Evolutionary conservation across 2,329 filamentous ascomycete species (phyloP).

Genomic region (Aspergillus sp.): DNA sequence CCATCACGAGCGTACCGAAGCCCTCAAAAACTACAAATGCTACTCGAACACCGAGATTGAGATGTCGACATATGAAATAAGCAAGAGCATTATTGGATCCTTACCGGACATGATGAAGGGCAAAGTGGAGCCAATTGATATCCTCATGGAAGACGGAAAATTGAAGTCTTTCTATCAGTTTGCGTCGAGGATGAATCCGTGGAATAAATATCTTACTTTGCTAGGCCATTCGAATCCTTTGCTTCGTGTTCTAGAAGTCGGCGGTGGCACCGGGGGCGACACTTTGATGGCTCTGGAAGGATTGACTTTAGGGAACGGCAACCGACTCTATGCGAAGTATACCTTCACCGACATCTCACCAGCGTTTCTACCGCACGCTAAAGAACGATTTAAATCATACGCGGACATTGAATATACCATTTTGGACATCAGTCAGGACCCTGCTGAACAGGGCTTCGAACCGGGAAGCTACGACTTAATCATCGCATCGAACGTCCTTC

Average conservation of each 20-base stretch:
- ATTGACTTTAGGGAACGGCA: not conserved
- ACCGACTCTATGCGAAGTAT: constrained; percentile 22
- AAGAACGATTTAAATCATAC: constrained; percentile 22
- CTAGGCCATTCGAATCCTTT: constrained; percentile 24
- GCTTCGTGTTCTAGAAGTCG: constrained; percentile 27
- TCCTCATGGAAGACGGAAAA: constrained; percentile 18
- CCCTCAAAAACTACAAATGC: not conserved
- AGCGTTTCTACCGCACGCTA: constrained; percentile 27
- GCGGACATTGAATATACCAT: constrained; percentile 27
- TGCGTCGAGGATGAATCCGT: constrained; percentile 6
- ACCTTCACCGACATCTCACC: constrained; percentile 33
- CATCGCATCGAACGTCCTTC: constrained; percentile 33
- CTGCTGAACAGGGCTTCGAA: constrained; percentile 30
- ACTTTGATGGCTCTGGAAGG: constrained; percentile 21
- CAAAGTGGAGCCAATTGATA: constrained; percentile 13
- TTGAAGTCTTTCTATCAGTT: constrained; percentile 12
- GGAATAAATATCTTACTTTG: constrained; percentile 10
- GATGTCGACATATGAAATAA: not conserved
- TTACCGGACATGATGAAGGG: constrained; percentile 14
- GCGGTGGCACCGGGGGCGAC: constrained; percentile 28
- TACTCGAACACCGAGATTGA: not conserved
- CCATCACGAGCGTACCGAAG: not conserved
- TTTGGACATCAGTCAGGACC: constrained; percentile 32
- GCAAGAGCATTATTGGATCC: constrained; percentile 6
- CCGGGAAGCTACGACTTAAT: constrained; percentile 32